phyloP scores from a whole-genome alignment of 495 filamentous ascomycete species.

The Talaromyces thailandensis region DNA sequence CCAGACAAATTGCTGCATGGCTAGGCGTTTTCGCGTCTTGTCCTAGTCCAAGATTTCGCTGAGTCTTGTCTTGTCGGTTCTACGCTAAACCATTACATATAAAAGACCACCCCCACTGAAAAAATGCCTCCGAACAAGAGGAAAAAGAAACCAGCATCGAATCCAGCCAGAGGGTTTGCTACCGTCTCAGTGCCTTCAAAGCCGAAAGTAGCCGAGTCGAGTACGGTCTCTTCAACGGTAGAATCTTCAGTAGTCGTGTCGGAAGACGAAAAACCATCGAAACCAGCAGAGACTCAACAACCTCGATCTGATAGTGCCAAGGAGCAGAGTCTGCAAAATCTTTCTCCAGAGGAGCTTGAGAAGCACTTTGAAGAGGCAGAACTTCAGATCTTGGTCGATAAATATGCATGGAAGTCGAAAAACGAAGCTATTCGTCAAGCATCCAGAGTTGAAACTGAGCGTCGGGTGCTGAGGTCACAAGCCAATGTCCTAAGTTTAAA shows the following conservation, averaged over 20 bases:
- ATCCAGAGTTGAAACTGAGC: conserved; percentile 66
- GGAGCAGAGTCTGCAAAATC: conserved; percentile 27
- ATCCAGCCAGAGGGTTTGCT: conserved; percentile 84
- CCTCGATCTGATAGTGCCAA: background rate
- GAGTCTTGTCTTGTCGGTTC: conserved; percentile 9
- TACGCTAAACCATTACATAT: background rate
- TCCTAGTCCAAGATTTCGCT: conserved; percentile 3
- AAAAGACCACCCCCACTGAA: background rate
- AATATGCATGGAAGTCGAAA: conserved; percentile 59
- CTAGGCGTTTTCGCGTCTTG: background rate
- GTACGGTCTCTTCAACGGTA: conserved; percentile 20
- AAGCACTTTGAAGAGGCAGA: conserved; percentile 71
- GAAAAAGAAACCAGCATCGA: conserved; percentile 74
- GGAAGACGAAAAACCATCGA: conserved; percentile 30
- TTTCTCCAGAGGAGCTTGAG: conserved; percentile 79
- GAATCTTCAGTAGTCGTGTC: conserved; percentile 28
- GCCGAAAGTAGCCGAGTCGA: conserved; percentile 26
- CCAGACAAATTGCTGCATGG: background rate
- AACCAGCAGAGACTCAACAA: conserved; percentile 14
- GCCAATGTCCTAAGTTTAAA: conserved; percentile 56
- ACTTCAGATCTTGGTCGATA: conserved; percentile 76
- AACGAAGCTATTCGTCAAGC: conserved; percentile 60
- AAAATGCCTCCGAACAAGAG: conserved; percentile 75
- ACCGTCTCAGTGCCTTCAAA: conserved; percentile 87
- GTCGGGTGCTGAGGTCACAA: conserved; percentile 65